Base-by-base conservation (phyloP, 768 basidiomycete genomes). In the Scleroderma bovista region DNA sequence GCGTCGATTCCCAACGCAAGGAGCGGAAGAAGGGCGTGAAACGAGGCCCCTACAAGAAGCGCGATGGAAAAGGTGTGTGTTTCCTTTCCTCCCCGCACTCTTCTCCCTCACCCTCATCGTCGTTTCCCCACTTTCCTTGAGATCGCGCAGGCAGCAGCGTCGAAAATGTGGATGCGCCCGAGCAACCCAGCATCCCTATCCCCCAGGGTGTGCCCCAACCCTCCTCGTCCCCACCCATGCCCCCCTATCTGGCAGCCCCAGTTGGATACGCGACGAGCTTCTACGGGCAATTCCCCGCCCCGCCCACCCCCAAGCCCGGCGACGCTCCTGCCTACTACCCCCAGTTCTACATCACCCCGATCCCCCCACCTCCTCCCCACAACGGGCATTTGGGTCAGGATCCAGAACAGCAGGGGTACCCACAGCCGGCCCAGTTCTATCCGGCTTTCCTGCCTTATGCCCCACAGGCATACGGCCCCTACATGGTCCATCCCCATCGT, bases 41-140 rank as follows among this genome's bases (percentile, higher is more conserved):
- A 74, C 73, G 88, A 62, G 88, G 88, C 40, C 88, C 88, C 69
- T 91, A 91, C 85, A 90, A 90, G 88, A 91, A 90, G 82, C 87
- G 86, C 82, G 87, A 88, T 86, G 83, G 80, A 79, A 88, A 85
- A 79, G 80, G 87, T 88, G 64, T 69, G 83, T 69, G 54, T 64
- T 63, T 61, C 64, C 57, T 67, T 57, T 59, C 67, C 57, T 60
- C 45, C 51, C 53, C 54, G 43, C 58, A 52, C 50, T 56, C 44
- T 44, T 56, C 53, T 48, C 52, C 20, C 54, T 54, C 34, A 50
- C 49, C 52, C 49, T 44, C 55, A 55, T 59, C 50, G 67, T 64
- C 66, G 53, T 60, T 53, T 23, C 72, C 72, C 73, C 69, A 74
- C 75, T 69, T 65, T 71, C 58, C 59, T 73, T 70, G 69, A 77